Evolutionary conservation across 495 filamentous ascomycete genomes (phyloP).

Genomic region (Elaphomyces granulatus): DNA sequence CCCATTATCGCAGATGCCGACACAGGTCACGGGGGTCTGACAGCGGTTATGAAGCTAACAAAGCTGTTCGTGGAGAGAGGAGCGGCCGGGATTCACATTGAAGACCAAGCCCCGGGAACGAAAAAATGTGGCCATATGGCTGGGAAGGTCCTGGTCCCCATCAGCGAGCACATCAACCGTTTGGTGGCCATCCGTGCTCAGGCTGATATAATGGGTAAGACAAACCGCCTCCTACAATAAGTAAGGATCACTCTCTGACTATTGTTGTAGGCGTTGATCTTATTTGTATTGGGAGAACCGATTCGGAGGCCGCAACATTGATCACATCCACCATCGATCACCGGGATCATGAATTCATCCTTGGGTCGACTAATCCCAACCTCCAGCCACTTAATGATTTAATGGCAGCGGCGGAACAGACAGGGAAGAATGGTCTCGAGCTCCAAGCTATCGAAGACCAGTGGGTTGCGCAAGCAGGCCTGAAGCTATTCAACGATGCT

Average conservation of each 20-base stretch:
- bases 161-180: slow-evolving; percentile 96
- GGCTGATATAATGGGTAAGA: slow-evolving; percentile 90
- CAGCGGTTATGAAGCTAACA: slow-evolving; percentile 97
- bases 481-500: slow-evolving; percentile 85
- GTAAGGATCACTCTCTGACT: background rate
- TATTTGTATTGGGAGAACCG: slow-evolving; percentile 80
- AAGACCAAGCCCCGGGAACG: slow-evolving; percentile 94
- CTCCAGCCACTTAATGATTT: slow-evolving; percentile 79
- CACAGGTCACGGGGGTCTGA: slow-evolving; percentile 92
- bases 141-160: slow-evolving; percentile 93
- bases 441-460: slow-evolving; percentile 87
- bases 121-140: slow-evolving; percentile 99
- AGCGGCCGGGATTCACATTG: slow-evolving; percentile 95
- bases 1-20: slow-evolving; percentile 97
- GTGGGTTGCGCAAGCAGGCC: slow-evolving; percentile 67
- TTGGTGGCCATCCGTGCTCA: slow-evolving; percentile 93
- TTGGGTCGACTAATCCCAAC: slow-evolving; percentile 73
- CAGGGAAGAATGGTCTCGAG: slow-evolving; percentile 65
- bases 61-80: slow-evolving; percentile 96
- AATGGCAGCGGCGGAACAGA: slow-evolving; percentile 71
- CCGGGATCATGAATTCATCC: slow-evolving; percentile 86
- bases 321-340: slow-evolving; percentile 94
- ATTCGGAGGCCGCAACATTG: slow-evolving; percentile 94
- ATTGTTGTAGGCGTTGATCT: slow-evolving; percentile 50
- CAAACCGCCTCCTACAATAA: background rate